Evolutionary conservation across 768 basidiomycete species (phyloP).

Genomic region (Leccinum ochraceum): DNA sequence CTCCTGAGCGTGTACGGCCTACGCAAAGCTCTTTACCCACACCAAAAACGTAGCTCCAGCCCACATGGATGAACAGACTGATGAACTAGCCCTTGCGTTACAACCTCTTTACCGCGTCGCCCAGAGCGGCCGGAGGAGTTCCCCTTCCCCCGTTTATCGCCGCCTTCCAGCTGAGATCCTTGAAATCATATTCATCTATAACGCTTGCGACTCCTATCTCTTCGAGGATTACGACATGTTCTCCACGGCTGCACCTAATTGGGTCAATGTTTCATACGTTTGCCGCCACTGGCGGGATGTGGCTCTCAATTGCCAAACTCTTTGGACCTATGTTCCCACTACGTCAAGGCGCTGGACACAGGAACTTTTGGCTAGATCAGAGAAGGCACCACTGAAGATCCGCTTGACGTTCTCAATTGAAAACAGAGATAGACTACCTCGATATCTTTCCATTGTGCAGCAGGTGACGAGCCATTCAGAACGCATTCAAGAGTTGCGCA

Average conservation of each 20-base stretch:
- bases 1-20: too few relatives aligned
- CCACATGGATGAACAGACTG: background rate
- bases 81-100: background rate
- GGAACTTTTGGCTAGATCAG: background rate
- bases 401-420: background rate
- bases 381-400: background rate
- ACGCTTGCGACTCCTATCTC: background rate
- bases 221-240: background rate
- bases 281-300: background rate
- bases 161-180: background rate
- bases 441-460: background rate
- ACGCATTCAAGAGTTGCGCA: background rate
- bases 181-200: background rate
- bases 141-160: background rate
- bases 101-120: background rate
- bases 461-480: background rate
- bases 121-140: background rate
- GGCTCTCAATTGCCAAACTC: background rate
- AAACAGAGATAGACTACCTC: background rate
- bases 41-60: background rate
- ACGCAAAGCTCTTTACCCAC: too few relatives aligned
- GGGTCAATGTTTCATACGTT: background rate
- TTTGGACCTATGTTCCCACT: background rate
- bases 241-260: background rate
- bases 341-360: background rate